These are phyloP conservation scores for Trichophaea hybrida DNA, from an alignment of 2,329 filamentous ascomycete species.

Conservation along the genomic window DNA sequence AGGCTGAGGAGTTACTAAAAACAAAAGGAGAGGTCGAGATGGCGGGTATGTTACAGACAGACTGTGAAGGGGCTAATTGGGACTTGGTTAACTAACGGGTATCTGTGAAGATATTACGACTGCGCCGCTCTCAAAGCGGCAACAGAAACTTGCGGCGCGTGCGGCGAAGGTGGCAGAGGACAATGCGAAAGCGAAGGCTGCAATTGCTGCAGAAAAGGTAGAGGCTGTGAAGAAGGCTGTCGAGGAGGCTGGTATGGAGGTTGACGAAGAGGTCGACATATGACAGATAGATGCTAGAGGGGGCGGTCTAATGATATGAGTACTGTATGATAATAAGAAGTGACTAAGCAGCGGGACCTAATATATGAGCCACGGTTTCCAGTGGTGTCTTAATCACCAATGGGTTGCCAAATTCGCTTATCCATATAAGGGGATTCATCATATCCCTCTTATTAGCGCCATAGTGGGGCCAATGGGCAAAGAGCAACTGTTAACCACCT, in stretches of 20 bases:
- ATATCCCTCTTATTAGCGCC: no score
- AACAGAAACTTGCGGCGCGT: constrained; percentile 16
- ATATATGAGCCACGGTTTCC: no score
- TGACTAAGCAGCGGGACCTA: no score
- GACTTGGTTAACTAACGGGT: background rate
- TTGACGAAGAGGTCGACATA: constrained; percentile 7
- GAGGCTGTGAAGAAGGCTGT: constrained; percentile 4
- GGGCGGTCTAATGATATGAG: background rate
- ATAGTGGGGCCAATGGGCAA: no score
- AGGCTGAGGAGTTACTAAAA: constrained; percentile 12
- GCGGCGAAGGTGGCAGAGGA: constrained; percentile 13
- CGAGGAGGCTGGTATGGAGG: constrained; percentile 14
- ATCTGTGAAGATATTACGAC: background rate
- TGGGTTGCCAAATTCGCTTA: no score
- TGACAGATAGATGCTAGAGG: background rate
- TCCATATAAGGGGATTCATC: no score
- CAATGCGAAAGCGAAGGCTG: constrained; percentile 11
- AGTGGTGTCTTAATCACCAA: no score
- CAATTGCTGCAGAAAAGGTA: background rate
- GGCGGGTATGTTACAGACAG: constrained; percentile 10
- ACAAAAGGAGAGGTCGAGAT: constrained; percentile 17
- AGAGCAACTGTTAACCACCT: no score
- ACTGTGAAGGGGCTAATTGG: background rate
- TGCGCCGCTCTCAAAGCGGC: constrained; percentile 15
- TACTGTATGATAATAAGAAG: no score